Evolutionary conservation across 2,329 filamentous ascomycete species (phyloP).

Genomic region (Fusarium anguioides): DNA sequence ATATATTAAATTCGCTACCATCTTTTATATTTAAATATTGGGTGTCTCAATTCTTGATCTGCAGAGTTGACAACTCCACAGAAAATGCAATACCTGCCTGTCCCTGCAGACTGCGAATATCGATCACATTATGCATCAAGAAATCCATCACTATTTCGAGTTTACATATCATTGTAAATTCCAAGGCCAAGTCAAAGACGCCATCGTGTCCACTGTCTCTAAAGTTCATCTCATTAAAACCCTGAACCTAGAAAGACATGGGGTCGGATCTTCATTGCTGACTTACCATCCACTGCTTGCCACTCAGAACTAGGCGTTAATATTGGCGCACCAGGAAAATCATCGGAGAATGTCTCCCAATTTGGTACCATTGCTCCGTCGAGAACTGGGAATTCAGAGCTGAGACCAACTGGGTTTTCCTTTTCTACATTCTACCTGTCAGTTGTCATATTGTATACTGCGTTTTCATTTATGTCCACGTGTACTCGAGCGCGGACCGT

Average conservation of each 20-base stretch:
- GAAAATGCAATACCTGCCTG: no score
- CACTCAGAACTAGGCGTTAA: background rate
- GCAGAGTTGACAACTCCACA: no score
- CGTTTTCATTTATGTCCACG: no score
- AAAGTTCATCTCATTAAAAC: background rate
- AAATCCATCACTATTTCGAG: no score
- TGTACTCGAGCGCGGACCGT: no score
- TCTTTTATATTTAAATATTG: no score
- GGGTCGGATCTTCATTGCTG: background rate
- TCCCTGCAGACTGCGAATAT: no score
- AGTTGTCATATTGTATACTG: no score
- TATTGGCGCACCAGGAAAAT: background rate
- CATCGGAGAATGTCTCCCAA: constrained; percentile 6
- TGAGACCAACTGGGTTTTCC: background rate
- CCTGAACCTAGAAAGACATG: background rate
- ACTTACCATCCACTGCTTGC: constrained; percentile 18
- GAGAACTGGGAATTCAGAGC: background rate
- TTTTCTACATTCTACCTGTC: accelerated
- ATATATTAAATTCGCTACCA: no score
- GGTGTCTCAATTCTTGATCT: no score
- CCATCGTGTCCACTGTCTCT: constrained; percentile 3
- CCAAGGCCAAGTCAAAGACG: constrained; percentile 5
- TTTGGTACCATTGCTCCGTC: constrained; percentile 1
- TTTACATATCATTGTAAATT: background rate
- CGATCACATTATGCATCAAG: no score